Base-by-base conservation (phyloP, 192 early-diverging fungal genomes). In the Rhizophagus prolifer region DNA sequence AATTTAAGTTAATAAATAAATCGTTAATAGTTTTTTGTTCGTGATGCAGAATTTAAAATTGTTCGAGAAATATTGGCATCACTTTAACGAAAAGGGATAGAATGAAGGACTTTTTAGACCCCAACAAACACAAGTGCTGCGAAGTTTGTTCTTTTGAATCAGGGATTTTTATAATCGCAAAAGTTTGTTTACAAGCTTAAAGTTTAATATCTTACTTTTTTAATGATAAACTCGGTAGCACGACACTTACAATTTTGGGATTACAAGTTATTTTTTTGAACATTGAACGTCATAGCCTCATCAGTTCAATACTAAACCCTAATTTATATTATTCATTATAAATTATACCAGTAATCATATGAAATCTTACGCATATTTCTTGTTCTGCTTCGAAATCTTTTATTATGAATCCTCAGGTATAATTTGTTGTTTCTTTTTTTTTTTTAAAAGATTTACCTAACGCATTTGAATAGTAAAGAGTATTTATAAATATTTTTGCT, bases 381-480 rank as follows among this genome's bases (percentile, higher is more conserved):
- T 44, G 3, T 44, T 44, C 4, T 4, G 6, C 19, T 21, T 21
- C 50, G 50, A 7, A 16, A 21, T 19, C 14, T n/a, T n/a, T n/a
- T n/a, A 54, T 54, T 10, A 69, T 69, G 67, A 44, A 69, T 9
- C 7, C 66, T 68, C 67, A 69, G 67, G 67, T 69, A 69, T 69
- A 34, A 1, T 69, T n/a, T n/a, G n/a, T n/a, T n/a, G n/a, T n/a
- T n/a, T n/a, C n/a, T n/a, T n/a, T n/a, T n/a, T n/a, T n/a, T n/a
- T n/a, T n/a, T n/a, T n/a, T n/a, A 21, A 34, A 21, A 10, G 19
- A 19, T 28, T 44, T 23, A 21, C 9, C 10, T 7, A 19, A 36
- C 30, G 3, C 26, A 59, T 31, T 14, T 60, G 34, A 14, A 26
- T 23, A 4, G 47, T 4, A 50, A 19, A 50, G 16, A 50, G 47